These are phyloP conservation scores for Globisporangium splendens DNA, from an alignment of 352 stramenopile species.

Conservation along the genomic window DNA sequence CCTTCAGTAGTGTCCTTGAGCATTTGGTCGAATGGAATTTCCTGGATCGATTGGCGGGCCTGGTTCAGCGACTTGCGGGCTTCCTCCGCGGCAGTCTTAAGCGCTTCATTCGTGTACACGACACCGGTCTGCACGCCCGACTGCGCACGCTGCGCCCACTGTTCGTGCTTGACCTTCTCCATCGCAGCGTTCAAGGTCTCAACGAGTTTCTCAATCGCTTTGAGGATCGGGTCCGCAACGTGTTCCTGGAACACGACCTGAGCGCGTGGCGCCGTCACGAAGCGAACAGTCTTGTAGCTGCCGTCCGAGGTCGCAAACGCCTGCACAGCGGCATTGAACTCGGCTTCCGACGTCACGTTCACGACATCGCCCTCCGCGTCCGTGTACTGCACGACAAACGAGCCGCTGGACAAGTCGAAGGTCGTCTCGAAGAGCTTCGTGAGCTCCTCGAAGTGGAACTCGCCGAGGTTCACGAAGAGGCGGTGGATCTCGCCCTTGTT, in stretches of 20 bases:
- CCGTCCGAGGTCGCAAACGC: constrained; percentile 40
- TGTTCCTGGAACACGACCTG: constrained; percentile 76
- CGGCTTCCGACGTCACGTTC: constrained; percentile 63
- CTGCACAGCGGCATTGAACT: constrained; percentile 61
- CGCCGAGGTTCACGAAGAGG: constrained; percentile 59
- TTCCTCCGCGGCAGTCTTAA: constrained; percentile 54
- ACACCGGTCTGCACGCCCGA: constrained; percentile 35
- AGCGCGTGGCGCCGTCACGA: constrained; percentile 53
- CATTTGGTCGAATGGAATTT: constrained; percentile 82
- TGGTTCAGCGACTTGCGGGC: constrained; percentile 48
- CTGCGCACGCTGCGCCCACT: constrained; percentile 63
- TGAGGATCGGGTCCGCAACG: constrained; percentile 72
- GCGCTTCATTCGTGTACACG: constrained; percentile 57
- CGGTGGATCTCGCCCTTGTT: constrained; percentile 85
- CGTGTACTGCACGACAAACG: constrained; percentile 81
- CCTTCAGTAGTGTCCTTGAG: constrained; percentile 75
- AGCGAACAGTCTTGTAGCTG: constrained; percentile 54
- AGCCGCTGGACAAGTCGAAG: constrained; percentile 38
- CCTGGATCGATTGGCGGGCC: constrained; percentile 58
- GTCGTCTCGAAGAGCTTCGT: constrained; percentile 56
- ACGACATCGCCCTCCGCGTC: constrained; percentile 70
- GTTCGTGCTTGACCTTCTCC: constrained; percentile 80
- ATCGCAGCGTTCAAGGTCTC: constrained; percentile 74
- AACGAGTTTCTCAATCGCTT: constrained; percentile 80
- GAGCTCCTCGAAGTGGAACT: constrained; percentile 44